Evolutionary conservation across 2,329 filamentous ascomycete species (phyloP).

Genomic region (Aspergillus luchuensis): DNA sequence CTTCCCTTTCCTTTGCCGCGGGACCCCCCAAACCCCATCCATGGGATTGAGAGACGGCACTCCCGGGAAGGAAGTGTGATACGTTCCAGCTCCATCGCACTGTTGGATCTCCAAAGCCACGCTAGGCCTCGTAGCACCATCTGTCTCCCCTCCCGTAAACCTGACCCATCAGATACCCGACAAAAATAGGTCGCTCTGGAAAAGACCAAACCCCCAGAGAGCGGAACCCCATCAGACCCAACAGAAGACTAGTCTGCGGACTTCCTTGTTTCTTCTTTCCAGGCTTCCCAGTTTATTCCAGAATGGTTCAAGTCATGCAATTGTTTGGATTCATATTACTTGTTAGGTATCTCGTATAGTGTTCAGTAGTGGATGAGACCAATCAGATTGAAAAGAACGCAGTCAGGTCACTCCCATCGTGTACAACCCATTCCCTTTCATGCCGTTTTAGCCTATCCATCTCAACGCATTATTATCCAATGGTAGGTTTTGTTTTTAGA

Average conservation of each 20-base stretch:
- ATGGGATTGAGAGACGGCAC: neutral
- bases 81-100: neutral
- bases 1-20: too few species aligned
- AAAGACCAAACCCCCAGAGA: neutral
- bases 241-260: neutral
- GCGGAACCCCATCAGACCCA: neutral
- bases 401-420: slow-evolving; percentile 18
- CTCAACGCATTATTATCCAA: slow-evolving; percentile 22
- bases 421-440: slow-evolving; percentile 18
- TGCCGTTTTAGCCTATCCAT: slow-evolving; percentile 15
- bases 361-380: slow-evolving; percentile 21
- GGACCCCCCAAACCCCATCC: too few species aligned
- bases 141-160: neutral
- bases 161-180: slow-evolving; percentile 2
- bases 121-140: neutral
- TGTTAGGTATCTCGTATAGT: slow-evolving; percentile 20
- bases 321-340: slow-evolving; percentile 12
- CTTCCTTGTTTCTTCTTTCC: neutral
- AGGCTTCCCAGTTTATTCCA: neutral
- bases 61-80: neutral
- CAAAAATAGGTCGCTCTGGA: neutral
- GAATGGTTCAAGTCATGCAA: slow-evolving; percentile 9
- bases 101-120: neutral
- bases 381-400: slow-evolving; percentile 19
- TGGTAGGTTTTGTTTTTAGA: neutral